phyloP scores from a whole-genome alignment of 805 yeast genomes.

The Lipomyces sp. region DNA sequence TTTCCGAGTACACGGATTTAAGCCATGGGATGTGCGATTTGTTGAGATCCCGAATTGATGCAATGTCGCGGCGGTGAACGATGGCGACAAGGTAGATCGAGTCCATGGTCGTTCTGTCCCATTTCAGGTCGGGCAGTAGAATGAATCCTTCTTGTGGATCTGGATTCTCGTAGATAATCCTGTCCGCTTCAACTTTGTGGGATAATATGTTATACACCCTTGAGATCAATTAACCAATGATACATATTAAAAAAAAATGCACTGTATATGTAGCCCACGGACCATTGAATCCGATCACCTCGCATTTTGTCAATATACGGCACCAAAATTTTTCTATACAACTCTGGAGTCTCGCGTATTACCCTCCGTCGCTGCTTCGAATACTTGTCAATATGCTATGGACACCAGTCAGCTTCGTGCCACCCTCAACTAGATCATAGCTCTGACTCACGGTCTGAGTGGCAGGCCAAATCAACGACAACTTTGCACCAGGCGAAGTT shows the following conservation, averaged over 20 bases:
- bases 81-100: constrained; percentile 79
- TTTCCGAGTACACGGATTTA: constrained; percentile 51
- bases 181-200: constrained; percentile 82
- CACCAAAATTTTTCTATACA: constrained; percentile 62
- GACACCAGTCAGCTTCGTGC: background rate
- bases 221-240: background rate
- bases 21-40: constrained; percentile 64
- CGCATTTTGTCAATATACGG: constrained; percentile 80
- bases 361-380: constrained; percentile 63
- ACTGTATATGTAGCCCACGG: background rate
- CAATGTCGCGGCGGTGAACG: constrained; percentile 68
- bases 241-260: too few species aligned
- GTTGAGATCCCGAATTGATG: constrained; percentile 76
- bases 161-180: constrained; percentile 71
- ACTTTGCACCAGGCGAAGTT: constrained; percentile 62
- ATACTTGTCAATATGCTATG: constrained; percentile 74
- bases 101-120: constrained; percentile 79
- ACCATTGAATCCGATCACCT: constrained; percentile 82
- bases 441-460: constrained; percentile 53
- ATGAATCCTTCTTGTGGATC: constrained; percentile 63
- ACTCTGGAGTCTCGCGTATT: constrained; percentile 79
- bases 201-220: constrained; percentile 75
- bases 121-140: constrained; percentile 91
- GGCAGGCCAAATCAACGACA: constrained; percentile 86
- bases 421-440: background rate